Conservation (phyloP, 202 grass and related monocot species). For the Thinopyrum obtusiflorum region DNA sequence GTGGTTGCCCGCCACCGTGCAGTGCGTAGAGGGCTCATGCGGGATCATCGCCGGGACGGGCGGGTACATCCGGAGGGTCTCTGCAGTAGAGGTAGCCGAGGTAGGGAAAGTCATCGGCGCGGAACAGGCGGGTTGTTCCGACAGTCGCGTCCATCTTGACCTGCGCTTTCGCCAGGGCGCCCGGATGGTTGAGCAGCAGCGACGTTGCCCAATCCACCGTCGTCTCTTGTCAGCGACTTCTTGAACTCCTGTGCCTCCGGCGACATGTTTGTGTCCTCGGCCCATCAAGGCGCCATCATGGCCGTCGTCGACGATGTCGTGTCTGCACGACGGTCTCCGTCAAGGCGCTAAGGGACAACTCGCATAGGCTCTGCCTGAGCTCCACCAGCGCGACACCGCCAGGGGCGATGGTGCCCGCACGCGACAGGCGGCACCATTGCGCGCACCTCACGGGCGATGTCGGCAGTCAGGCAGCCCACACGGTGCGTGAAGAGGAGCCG, state of each 20-base stretch:
- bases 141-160: slow-evolving; percentile 26
- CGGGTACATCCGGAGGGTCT: slow-evolving; percentile 48
- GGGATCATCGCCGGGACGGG: no score
- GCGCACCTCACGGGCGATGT: slow-evolving; percentile 36
- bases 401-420: background rate
- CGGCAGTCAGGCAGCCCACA: slow-evolving; percentile 24
- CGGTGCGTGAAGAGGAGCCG: slow-evolving; percentile 47
- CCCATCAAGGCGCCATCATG: no score
- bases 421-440: slow-evolving; percentile 20
- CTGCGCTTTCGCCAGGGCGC: slow-evolving; percentile 27
- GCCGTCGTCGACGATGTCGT: no score
- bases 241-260: slow-evolving; percentile 43
- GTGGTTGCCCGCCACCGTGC: slow-evolving; percentile 36
- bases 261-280: slow-evolving; percentile 49
- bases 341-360: slow-evolving; percentile 35
- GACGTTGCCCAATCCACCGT: slow-evolving; percentile 52
- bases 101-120: slow-evolving; percentile 19
- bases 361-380: slow-evolving; percentile 44
- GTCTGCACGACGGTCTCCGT: slow-evolving; percentile 46
- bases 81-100: slow-evolving; percentile 46
- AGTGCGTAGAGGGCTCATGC: slow-evolving; percentile 40
- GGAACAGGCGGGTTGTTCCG: background rate
- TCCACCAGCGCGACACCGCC: slow-evolving; percentile 5
- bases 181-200: slow-evolving; percentile 38
- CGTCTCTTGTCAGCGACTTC: slow-evolving; percentile 40